Evolutionary conservation across 2,329 filamentous ascomycete genomes (phyloP), one percentile per base, ranked within the genome.

Genomic region (Trichoderma aggressivum): DNA sequence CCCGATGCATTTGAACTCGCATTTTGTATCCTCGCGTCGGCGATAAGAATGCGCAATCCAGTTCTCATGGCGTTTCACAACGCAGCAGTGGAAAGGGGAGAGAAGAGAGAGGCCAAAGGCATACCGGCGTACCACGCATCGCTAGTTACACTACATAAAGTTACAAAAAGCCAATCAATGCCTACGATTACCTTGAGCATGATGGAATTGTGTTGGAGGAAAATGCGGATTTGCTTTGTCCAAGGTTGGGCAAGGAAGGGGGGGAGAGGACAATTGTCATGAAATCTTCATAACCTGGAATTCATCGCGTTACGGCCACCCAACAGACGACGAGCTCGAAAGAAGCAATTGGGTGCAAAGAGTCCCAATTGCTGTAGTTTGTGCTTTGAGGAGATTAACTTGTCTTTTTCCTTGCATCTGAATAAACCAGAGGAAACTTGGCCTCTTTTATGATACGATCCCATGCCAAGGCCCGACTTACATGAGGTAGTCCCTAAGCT

Each of bases 41-140:
- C n/a, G 10, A 50, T 21, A 3, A 50, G 5, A 3, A 50, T 11
- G 5, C 43, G 11, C 10, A 12, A 12, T 12, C 4, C 7, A 5
- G 8, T 5, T 12, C n/a, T 3, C 14, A 3, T 21, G 3, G n/a
- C 5, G 0, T 7, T 14, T n/a, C 7, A 16, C n/a, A 12, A 12
- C 10, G 11, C 18, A 39, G 1, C 18, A 18, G 3, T 39, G 16
- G 5, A 24, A 50, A 10, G 8, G 5, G n/a, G 18, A 1, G n/a
- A 21, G 10, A 1, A 24, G 11, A 50, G 43, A 50, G 43, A 21
- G 43, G 12, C 12, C 0, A 39, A 5, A 7, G 36, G 30, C 30
- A 2, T 32, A 32, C 8, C 30, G 10, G 30, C 30, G 30, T 32
- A 39, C 0, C 8, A 39, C 36, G 18, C 16, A 39, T 18, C 18